Base-by-base conservation (phyloP, 31 red algal species). In the Porphyra umbilicalis region DNA sequence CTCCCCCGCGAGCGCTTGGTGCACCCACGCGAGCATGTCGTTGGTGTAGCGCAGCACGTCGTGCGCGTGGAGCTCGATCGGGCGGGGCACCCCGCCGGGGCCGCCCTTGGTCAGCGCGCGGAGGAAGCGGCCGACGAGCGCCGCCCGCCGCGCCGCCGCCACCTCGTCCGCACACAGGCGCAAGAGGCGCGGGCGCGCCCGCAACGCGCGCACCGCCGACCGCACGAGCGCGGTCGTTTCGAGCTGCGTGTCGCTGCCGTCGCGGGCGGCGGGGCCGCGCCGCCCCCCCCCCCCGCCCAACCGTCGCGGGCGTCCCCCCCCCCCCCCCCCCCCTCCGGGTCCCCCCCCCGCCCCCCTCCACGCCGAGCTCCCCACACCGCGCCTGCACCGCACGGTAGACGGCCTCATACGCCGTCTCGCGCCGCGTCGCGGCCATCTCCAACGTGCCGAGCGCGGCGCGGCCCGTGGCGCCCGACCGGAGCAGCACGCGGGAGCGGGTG, bases 21-120 rank as follows among this genome's bases (percentile, higher is more conserved):
- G 96, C 68, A 98, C 92, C 90, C 92, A 94, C 20, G 96, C 96
- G 13, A 98, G 87, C 96, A 98, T 98, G 81, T 98, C 96, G 83
- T 98, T 98, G 35, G 90, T 89, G 83, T 98, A 98, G 20, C 96
- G 83, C 88, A 94, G 89, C 35, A 86, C 80, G 76, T 98, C 96
- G 77, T 98, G 91, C 20, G 93, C 90, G 77, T 92, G 89, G 74
- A 97, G n/a, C 78, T 97, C 95, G 57, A 97, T 97, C 4, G 95
- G 95, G 16, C 86, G 39, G n/a, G 91, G 91, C 46, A 90, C 89
- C 29, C 92, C 89, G 75, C 89, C 90, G 32, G 85, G 83, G 38
- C 89, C 92, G 39, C 92, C 92, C 39, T 90, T 92, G 8, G 92
- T 95, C 29, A 98, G 79, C 6, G 96, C 92, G 10, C 77, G 75